Evolutionary conservation across 2,329 filamentous ascomycete genomes (phyloP), one percentile per base, ranked within the genome.

Genomic region (Exophiala sideris): DNA sequence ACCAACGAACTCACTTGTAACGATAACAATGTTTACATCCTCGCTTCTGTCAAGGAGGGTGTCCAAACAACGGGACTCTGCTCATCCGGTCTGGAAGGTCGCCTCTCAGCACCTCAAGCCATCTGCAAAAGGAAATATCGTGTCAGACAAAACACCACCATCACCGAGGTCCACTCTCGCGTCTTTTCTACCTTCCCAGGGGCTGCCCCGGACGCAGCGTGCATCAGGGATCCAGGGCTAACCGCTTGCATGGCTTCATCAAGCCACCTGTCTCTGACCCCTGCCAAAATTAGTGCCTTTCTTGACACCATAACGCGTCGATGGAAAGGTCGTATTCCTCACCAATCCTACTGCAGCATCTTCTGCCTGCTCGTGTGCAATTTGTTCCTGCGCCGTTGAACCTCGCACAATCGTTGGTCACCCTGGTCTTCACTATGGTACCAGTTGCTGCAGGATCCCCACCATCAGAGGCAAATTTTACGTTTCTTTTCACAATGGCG

Each of bases 281-380:
- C 12, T 14, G 45, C 14, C 20, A 20, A 16, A 18, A 10, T 21
- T 10, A 8, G 39, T 9, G 20, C 33, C 9, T 45, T 32, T 32
- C 6, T 11, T n/a, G 42, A 29, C 42, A 36, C 34, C 34, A 34
- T n/a, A 48, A 39, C 45, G 45, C 45, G 45, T 39, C 34, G 45
- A 29, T 20, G 14, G 36, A 38, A 24, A 48, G 45, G 45, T 48
- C 45, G 34, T 39, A 48, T 48, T 48, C 45, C n/a, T 11, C 18
- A 48, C 45, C 45, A 48, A 48, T 48, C 45, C 45, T 48, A 48
- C 45, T n/a, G 33, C 20, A 48, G 36, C 24, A 29, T 34, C 11
- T 48, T 48, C 5, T 12, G 18, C 32, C 11, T 39, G 18, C 45
- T 48, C 41, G 45, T 21, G 9, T 18, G 45, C 45, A 48, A 48